phyloP scores from a whole-genome alignment of 2,329 filamentous ascomycete species.

The Pseudocercospora musae region DNA sequence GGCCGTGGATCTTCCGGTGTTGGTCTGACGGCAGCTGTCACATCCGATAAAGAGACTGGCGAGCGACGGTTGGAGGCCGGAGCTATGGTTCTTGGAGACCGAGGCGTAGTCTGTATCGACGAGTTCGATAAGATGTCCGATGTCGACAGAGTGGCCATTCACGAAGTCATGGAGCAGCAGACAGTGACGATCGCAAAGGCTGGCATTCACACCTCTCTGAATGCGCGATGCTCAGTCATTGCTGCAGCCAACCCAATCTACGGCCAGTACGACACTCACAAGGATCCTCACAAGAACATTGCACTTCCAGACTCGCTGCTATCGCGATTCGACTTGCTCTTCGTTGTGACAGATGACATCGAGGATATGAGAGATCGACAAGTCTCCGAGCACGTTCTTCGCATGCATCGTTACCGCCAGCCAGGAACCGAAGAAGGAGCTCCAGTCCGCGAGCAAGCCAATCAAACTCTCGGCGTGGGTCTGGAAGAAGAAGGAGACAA shows the following conservation, averaged over 20 bases:
- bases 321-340: constrained; percentile 96
- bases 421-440: constrained; percentile 91
- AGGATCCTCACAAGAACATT: constrained; percentile 98
- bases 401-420: constrained; percentile 94
- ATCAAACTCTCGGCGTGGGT: constrained; percentile 83
- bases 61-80: constrained; percentile 92
- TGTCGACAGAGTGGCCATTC: constrained; percentile 93
- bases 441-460: constrained; percentile 82
- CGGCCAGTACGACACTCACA: constrained; percentile 96
- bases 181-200: constrained; percentile 99
- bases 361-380: constrained; percentile 88
- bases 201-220: constrained; percentile 94
- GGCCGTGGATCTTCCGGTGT: constrained; percentile 93
- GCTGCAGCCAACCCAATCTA: constrained; percentile 97
- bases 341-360: constrained; percentile 97
- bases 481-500: constrained; percentile 68
- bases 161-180: constrained; percentile 99
- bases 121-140: constrained; percentile 99
- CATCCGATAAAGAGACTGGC: constrained; percentile 94
- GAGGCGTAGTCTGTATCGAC: constrained; percentile 97
- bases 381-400: constrained; percentile 92
- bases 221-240: constrained; percentile 93
- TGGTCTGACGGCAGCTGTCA: constrained; percentile 94
- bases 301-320: constrained; percentile 92
- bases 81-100: constrained; percentile 97